phyloP scores from a whole-genome alignment of 495 filamentous ascomycete species.

The Aspergillus affinis region DNA sequence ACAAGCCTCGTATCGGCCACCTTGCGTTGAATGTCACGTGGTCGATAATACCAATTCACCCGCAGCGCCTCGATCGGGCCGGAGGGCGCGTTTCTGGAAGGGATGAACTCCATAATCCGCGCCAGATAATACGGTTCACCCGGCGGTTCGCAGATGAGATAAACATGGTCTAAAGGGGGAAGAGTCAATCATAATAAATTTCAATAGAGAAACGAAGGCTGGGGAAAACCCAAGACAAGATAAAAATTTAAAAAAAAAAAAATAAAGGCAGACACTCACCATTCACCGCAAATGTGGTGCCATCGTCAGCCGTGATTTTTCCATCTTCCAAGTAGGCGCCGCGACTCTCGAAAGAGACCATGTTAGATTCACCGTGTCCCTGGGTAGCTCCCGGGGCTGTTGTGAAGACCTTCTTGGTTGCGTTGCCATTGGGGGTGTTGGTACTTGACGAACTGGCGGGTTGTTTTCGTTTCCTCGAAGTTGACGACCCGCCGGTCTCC shows the following conservation, averaged over 20 bases:
- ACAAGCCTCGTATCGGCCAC: constrained; percentile 84
- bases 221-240: constrained; percentile 8
- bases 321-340: constrained; percentile 70
- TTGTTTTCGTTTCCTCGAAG: constrained; percentile 76
- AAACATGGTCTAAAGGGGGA: constrained; percentile 83
- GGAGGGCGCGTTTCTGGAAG: constrained; percentile 67
- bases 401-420: constrained; percentile 44
- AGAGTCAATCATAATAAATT: constrained; percentile 24
- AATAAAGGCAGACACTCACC: constrained; percentile 59
- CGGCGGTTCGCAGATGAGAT: constrained; percentile 95
- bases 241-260: constrained; percentile 6
- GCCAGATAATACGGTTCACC: constrained; percentile 97
- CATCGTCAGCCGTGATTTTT: constrained; percentile 85
- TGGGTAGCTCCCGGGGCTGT: constrained; percentile 42
- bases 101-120: constrained; percentile 96
- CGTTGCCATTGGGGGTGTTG: constrained; percentile 35
- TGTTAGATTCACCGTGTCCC: constrained; percentile 60
- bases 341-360: constrained; percentile 80
- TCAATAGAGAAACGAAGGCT: background rate
- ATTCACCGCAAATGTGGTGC: constrained; percentile 77
- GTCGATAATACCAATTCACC: constrained; percentile 98
- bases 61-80: constrained; percentile 81
- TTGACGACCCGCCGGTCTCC: constrained; percentile 33
- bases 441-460: constrained; percentile 51
- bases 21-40: constrained; percentile 91